Evolutionary conservation across 2,329 filamentous ascomycete species (phyloP), one percentile per base, ranked within the genome.

Genomic region (Chaetomiaceae sp.): DNA sequence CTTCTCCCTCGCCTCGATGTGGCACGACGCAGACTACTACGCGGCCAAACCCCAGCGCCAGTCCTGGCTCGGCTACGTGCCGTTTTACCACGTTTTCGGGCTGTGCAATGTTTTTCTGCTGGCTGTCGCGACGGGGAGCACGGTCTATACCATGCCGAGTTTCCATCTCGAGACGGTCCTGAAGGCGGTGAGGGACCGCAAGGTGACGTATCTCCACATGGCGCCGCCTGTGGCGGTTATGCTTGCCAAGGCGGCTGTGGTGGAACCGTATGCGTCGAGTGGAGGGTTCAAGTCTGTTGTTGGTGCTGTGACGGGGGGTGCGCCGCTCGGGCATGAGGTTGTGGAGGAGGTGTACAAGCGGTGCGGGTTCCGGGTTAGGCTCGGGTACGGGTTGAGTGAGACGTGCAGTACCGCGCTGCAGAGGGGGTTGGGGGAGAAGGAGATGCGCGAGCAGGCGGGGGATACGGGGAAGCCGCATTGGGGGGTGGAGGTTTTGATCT

Each of bases 331-430:
- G 1, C 72, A 73, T 39, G 77, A 84, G 59, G 72, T 81, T 12
- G 76, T 77, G 40, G 72, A 73, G 31, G 80, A 85, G 60, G 79
- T 84, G 14, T 83, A 85, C 64, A 78, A 84, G 63, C 73, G 73
- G 23, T 68, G 83, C 23, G 85, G 82, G 65, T 70, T 76, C 61
- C 62, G 67, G 2, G 58, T 72, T 9, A 59, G 71, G 65, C 80
- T 89, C 64, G 87, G 86, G 1, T 90, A 86, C 76, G 88, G 88
- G 1, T 85, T 90, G 80, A 89, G 85, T 12, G 87, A 90, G 68
- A 77, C 75, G 3, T 88, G 86, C 14, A 88, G 84, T 63, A 79
- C 84, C 0, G 72, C 82, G 3, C 71, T 84, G 2, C 81, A 81
- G 47, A 83, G 78, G 65, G 77, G 85, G 48, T 72, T 81, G 0